Percentiles rank a stretch among this genome's conserved stretches.
Conservation (phyloP, 257 asterid species). For the Lantana camara region DNA sequence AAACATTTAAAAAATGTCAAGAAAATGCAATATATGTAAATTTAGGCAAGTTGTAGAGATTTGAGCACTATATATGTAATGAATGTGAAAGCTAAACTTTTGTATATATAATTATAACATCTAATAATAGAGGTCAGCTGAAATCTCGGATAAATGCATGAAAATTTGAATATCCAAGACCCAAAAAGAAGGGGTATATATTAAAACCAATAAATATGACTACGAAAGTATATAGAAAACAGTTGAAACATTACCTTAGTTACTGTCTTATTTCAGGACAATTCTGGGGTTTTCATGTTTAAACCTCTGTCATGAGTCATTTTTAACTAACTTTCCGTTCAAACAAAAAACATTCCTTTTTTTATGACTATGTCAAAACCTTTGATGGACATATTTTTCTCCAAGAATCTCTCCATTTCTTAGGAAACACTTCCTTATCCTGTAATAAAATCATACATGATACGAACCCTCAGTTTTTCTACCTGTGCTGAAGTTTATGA, state of each 20-base stretch:
- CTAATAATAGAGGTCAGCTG: conserved; percentile 4
- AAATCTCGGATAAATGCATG: conserved; percentile 3
- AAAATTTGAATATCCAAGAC: background rate
- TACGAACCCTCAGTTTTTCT: conserved; percentile 15
- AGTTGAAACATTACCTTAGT: conserved; percentile 19
- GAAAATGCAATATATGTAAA: background rate
- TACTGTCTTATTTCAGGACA: conserved; percentile 31
- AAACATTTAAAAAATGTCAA: background rate
- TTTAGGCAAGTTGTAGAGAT: conserved; percentile 1
- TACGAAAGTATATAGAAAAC: conserved; percentile 26
- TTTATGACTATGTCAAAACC: background rate
- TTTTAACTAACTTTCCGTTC: conserved; percentile 27
- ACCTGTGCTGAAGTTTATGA: conserved; percentile 24
- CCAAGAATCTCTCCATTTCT: conserved; percentile 33
- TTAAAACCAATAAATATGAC: background rate
- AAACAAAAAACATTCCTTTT: conserved; percentile 11
- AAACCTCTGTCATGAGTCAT: background rate
- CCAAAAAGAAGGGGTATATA: background rate
- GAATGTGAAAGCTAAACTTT: too few species aligned
- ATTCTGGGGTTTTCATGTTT: conserved; percentile 24
- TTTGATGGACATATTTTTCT: conserved; percentile 37
- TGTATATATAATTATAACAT: too few species aligned
- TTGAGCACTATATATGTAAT: background rate
- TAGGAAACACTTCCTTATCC: background rate
- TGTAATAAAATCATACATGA: conserved; percentile 15